Conservation (phyloP, 345 rosid species). For the Hibiscus syriacus region DNA sequence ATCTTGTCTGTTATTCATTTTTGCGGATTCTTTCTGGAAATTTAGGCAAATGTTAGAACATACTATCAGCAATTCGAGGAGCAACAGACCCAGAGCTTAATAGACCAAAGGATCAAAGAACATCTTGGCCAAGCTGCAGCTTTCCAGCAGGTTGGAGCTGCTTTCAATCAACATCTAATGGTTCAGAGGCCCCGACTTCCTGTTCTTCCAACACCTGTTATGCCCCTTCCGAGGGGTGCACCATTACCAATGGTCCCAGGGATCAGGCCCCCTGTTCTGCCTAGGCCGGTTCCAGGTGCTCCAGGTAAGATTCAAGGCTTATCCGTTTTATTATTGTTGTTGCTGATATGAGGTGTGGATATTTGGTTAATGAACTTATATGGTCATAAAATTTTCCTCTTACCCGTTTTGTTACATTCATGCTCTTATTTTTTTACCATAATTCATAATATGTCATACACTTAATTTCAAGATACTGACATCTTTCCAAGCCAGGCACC, state of each 20-base stretch:
- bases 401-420: not conserved
- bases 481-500: not conserved
- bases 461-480: not conserved
- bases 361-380: not conserved
- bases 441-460: not conserved
- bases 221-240: conserved; percentile 38
- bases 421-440: not conserved
- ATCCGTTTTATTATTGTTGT: not conserved
- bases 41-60: conserved; percentile 79
- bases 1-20: not conserved
- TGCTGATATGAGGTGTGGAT: not conserved
- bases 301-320: conserved; percentile 27
- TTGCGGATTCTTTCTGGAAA: not conserved
- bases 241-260: conserved; percentile 46
- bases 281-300: conserved; percentile 62
- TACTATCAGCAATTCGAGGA: conserved; percentile 99
- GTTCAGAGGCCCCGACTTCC: conserved; percentile 79
- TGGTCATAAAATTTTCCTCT: not conserved
- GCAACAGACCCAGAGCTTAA: conserved; percentile 90
- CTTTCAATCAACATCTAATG: conserved; percentile 76
- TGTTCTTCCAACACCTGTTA: conserved; percentile 53
- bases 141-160: conserved; percentile 83
- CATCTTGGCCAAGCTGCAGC: conserved; percentile 90
- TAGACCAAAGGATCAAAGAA: conserved; percentile 94
- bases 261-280: conserved; percentile 81